Percentiles rank a stretch among this genome's conserved stretches.
Conservation (phyloP, 106 monocot genomes). For the Triglochin maritima region DNA sequence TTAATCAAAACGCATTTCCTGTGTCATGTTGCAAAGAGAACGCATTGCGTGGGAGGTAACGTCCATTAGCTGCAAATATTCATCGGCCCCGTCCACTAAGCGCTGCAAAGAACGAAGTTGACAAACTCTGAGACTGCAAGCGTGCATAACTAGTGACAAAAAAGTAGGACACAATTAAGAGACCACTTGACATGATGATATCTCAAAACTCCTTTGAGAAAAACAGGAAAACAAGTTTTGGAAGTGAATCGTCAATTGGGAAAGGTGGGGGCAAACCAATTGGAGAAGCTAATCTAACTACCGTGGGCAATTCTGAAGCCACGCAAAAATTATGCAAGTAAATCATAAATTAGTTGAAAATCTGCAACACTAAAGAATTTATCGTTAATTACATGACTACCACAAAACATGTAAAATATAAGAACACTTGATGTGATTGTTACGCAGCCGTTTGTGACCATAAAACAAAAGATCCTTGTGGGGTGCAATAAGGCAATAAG, state of each 20-base stretch:
- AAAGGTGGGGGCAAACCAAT: neutral
- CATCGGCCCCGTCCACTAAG: constrained; percentile 86
- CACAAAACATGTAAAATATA: too few species aligned
- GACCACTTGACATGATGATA: neutral
- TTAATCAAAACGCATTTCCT: constrained; percentile 29
- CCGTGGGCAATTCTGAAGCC: too few species aligned
- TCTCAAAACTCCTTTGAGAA: neutral
- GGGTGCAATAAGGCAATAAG: too few species aligned
- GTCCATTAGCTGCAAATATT: constrained; percentile 91
- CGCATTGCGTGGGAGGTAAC: constrained; percentile 70
- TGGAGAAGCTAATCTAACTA: neutral
- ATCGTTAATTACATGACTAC: too few species aligned
- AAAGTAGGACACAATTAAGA: neutral
- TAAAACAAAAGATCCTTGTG: neutral
- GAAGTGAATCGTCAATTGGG: neutral
- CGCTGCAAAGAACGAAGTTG: constrained; percentile 31
- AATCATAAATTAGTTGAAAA: too few species aligned
- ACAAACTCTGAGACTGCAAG: neutral
- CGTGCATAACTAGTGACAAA: too few species aligned
- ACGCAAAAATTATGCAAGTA: too few species aligned
- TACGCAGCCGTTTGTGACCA: neutral
- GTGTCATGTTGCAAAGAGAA: constrained; percentile 64
- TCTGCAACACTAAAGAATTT: too few species aligned
- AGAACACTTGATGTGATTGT: neutral
- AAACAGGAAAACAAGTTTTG: neutral